Conservation (phyloP, 306 rosid genomes). For the Glycyrrhiza uralensis region DNA sequence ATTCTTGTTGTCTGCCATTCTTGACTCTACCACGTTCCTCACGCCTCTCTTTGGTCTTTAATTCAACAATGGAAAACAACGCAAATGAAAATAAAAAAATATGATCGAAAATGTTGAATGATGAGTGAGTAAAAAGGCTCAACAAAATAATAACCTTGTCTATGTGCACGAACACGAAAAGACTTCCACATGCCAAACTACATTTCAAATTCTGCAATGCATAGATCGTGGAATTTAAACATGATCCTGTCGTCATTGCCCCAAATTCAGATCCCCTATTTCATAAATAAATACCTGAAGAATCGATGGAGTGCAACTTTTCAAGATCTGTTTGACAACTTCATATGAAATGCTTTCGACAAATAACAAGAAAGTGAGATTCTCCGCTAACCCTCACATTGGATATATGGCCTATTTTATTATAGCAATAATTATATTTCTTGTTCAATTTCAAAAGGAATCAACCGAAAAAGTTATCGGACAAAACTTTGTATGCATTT, state of each 20-base stretch:
- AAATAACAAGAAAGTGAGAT: neutral
- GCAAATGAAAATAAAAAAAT: neutral
- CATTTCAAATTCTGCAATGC: neutral
- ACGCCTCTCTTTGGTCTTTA: neutral
- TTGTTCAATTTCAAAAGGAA: neutral
- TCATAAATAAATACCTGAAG: too few species aligned
- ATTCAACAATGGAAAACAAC: neutral
- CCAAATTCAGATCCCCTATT: neutral
- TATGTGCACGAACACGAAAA: slow-evolving; percentile 26
- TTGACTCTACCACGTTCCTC: slow-evolving; percentile 25
- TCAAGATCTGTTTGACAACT: too few species aligned
- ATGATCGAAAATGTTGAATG: neutral
- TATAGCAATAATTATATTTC: too few species aligned
- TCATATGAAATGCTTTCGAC: too few species aligned
- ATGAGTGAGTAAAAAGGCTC: neutral
- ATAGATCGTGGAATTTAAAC: slow-evolving; percentile 8
- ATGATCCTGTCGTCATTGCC: neutral
- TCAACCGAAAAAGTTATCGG: too few species aligned
- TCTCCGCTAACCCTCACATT: neutral
- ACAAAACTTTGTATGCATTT: too few species aligned
- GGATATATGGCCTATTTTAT: neutral
- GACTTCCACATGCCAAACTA: slow-evolving; percentile 15
- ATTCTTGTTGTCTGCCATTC: slow-evolving; percentile 31
- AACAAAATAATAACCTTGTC: slow-evolving; percentile 17
- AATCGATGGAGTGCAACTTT: too few species aligned